Percentiles rank a stretch among this genome's conserved stretches.
These are phyloP conservation scores for Candida parachauliodes DNA, from an alignment of 805 yeast species.

Conservation along the genomic window DNA sequence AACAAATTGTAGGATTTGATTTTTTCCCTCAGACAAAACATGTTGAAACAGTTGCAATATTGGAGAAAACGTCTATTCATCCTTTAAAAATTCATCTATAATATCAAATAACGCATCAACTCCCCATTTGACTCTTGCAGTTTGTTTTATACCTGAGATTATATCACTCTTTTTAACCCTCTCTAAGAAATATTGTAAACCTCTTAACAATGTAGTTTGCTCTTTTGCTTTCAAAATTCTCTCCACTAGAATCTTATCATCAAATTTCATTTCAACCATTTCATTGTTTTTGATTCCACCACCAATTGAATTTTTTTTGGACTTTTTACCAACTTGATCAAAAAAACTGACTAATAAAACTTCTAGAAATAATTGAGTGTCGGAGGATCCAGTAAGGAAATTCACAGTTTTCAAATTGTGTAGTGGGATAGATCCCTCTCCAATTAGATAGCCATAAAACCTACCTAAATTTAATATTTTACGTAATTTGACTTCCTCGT, in stretches of 20 bases:
- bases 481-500: conserved; percentile 55
- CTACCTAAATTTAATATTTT: conserved; percentile 71
- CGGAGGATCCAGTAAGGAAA: conserved; percentile 63
- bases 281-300: conserved; percentile 33
- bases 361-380: conserved; percentile 68
- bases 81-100: conserved; percentile 42
- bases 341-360: conserved; percentile 66
- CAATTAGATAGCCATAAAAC: conserved; percentile 72
- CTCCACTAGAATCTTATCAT: conserved; percentile 48
- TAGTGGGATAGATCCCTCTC: conserved; percentile 69
- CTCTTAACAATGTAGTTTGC: conserved; percentile 56
- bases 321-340: conserved; percentile 59
- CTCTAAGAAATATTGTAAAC: conserved; percentile 59
- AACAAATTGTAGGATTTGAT: conserved; percentile 37
- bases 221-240: conserved; percentile 53
- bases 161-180: conserved; percentile 45
- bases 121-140: conserved; percentile 65
- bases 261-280: conserved; percentile 36
- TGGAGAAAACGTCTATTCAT: conserved; percentile 39
- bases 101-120: conserved; percentile 51
- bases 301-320: conserved; percentile 48
- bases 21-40: conserved; percentile 58
- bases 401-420: conserved; percentile 72
- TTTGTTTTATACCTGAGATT: conserved; percentile 52
- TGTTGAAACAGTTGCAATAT: conserved; percentile 52